A percentile compares a stretch with the other conserved stretches of the same genome.
Evolutionary conservation across 805 yeast species (phyloP).

Genomic region (Vanderwaltozyma polyspora): DNA sequence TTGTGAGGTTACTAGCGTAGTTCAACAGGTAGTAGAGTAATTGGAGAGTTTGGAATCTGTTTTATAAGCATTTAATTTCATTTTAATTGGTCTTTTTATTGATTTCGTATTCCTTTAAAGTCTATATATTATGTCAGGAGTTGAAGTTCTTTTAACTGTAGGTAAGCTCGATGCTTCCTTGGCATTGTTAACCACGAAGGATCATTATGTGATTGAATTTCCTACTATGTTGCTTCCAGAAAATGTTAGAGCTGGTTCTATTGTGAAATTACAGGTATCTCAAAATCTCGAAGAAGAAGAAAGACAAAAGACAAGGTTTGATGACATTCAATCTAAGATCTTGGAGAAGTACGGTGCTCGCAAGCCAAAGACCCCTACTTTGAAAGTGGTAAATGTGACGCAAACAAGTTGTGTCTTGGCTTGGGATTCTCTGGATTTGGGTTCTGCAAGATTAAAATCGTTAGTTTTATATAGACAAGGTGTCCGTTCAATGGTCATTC

Average conservation of each 20-base stretch:
- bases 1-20: too few relatives aligned
- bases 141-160: slow-evolving; percentile 85
- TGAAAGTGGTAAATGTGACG: slow-evolving; percentile 66
- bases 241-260: slow-evolving; percentile 85
- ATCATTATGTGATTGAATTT: slow-evolving; percentile 90
- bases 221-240: slow-evolving; percentile 91
- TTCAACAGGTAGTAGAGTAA: too few relatives aligned
- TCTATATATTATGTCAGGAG: slow-evolving; percentile 30
- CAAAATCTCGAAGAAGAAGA: slow-evolving; percentile 59
- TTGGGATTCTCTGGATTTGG: slow-evolving; percentile 82
- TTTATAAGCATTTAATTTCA: too few relatives aligned
- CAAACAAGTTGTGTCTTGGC: slow-evolving; percentile 91
- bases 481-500: slow-evolving; percentile 66
- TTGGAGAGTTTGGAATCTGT: too few relatives aligned
- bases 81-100: too few relatives aligned
- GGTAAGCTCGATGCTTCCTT: slow-evolving; percentile 93
- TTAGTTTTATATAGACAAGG: slow-evolving; percentile 57
- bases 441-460: slow-evolving; percentile 69
- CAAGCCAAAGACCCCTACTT: slow-evolving; percentile 59
- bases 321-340: slow-evolving; percentile 60
- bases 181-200: slow-evolving; percentile 79
- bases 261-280: slow-evolving; percentile 75
- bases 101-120: too few relatives aligned
- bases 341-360: slow-evolving; percentile 58
- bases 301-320: slow-evolving; percentile 48